These are phyloP conservation scores for Heracleum sosnowskyi DNA, from an alignment of 129 eudicot genomes.

Conservation along the genomic window DNA sequence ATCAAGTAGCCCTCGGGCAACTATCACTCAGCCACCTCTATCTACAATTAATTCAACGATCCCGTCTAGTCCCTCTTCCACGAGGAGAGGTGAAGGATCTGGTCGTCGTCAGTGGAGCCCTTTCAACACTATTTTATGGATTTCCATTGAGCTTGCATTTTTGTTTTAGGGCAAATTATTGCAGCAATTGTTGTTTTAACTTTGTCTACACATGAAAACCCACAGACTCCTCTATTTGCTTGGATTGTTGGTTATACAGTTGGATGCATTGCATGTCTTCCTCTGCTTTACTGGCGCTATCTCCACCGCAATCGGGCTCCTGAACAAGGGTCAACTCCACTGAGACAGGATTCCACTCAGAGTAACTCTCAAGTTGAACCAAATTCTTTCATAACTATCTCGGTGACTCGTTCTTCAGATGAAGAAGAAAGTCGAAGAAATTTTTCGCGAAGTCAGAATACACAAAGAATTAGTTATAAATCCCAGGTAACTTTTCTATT, in stretches of 20 bases:
- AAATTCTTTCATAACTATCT: constrained; percentile 53
- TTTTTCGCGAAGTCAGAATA: constrained; percentile 24
- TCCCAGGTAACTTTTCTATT: constrained; percentile 32
- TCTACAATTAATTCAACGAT: constrained; percentile 22
- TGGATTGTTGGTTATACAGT: constrained; percentile 72
- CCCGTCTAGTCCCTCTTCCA: constrained; percentile 20
- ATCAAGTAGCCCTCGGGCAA: constrained; percentile 22
- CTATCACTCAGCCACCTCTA: constrained; percentile 23
- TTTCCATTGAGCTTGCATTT: constrained; percentile 50
- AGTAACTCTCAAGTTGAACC: constrained; percentile 35
- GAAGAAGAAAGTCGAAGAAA: constrained; percentile 32
- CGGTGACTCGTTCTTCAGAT: constrained; percentile 43
- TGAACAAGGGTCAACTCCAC: constrained; percentile 29
- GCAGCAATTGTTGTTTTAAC: constrained; percentile 51
- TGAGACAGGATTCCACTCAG: constrained; percentile 32
- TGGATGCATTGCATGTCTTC: constrained; percentile 62
- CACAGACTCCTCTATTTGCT: constrained; percentile 63
- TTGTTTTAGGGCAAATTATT: constrained; percentile 49
- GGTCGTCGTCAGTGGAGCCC: constrained; percentile 64
- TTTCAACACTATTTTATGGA: constrained; percentile 52
- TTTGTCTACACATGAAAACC: constrained; percentile 50
- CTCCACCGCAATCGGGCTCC: constrained; percentile 42
- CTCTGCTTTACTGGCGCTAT: constrained; percentile 61
- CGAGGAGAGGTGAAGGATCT: constrained; percentile 45
- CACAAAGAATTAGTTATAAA: constrained; percentile 21